A percentile compares a stretch with the other conserved stretches of the same genome.
Conservation (phyloP, 2,329 filamentous ascomycete species). For the Arachnopeziza araneosa region DNA sequence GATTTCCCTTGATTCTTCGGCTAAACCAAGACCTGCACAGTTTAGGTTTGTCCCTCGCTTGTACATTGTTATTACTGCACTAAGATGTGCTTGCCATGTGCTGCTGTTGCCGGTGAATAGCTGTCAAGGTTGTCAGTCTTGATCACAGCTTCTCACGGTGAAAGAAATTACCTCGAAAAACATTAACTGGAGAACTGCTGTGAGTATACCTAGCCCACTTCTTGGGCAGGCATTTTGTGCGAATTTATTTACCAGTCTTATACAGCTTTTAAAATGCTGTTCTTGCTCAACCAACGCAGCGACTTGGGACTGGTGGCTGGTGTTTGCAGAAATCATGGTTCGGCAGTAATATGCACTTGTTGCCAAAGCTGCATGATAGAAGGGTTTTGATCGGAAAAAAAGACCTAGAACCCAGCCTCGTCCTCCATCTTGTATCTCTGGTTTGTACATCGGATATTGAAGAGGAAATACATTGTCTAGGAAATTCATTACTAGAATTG, state of each 20-base stretch:
- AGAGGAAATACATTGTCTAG: conserved; percentile 58
- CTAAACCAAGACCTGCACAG: conserved; percentile 3
- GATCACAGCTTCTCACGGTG: not conserved
- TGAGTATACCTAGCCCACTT: conserved; percentile 36
- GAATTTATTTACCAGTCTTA: conserved; percentile 26
- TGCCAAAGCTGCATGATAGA: conserved; percentile 52
- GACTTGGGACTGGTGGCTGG: conserved; percentile 5
- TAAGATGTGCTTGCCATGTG: conserved; percentile 23
- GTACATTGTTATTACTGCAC: conserved; percentile 20
- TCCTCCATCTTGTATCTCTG: conserved; percentile 48
- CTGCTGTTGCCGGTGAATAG: conserved; percentile 36
- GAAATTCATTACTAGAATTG: conserved; percentile 49
- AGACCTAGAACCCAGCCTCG: conserved; percentile 55
- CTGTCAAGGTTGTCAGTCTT: conserved; percentile 20
- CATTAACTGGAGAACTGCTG: conserved; percentile 48
- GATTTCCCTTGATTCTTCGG: conserved; percentile 5
- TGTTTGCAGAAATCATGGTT: conserved; percentile 28
- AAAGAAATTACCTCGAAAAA: conserved; percentile 40
- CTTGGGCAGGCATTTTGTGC: conserved; percentile 9
- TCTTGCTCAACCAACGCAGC: conserved; percentile 21
- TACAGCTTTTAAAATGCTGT: conserved; percentile 25
- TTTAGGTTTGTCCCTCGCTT: not conserved
- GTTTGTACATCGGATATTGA: conserved; percentile 58
- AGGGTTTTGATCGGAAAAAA: conserved; percentile 49
- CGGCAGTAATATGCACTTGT: conserved; percentile 45